Percentiles rank a stretch among this genome's conserved stretches.
Evolutionary conservation across 768 basidiomycete species (phyloP).

Genomic region (Xerocomellus dryophilus): DNA sequence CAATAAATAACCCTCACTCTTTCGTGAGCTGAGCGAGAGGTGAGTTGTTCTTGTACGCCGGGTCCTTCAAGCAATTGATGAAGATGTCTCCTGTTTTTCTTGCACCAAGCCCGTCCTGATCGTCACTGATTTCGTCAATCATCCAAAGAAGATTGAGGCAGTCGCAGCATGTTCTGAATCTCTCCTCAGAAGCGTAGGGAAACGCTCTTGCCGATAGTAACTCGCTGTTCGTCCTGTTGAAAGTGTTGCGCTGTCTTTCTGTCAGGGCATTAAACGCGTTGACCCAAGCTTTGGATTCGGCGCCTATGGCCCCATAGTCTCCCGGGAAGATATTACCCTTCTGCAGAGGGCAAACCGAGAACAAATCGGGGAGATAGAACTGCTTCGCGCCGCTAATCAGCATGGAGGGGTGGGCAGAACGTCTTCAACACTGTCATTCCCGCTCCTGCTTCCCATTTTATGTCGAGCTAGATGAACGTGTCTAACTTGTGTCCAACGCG

Average conservation of each 20-base stretch:
- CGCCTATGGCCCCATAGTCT: constrained; percentile 51
- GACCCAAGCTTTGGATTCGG: constrained; percentile 60
- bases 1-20: constrained; percentile 41
- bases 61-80: constrained; percentile 50
- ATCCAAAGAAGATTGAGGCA: constrained; percentile 62
- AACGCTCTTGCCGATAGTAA: constrained; percentile 62
- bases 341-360: constrained; percentile 43
- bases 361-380: constrained; percentile 57
- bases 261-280: constrained; percentile 57
- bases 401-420: neutral
- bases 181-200: constrained; percentile 53
- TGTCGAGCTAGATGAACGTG: constrained; percentile 6
- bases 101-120: constrained; percentile 57
- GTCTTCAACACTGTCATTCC: neutral
- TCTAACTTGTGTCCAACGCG: constrained; percentile 1
- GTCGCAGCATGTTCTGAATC: constrained; percentile 60
- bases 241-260: constrained; percentile 53
- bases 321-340: constrained; percentile 49
- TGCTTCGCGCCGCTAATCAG: constrained; percentile 16
- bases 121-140: constrained; percentile 67
- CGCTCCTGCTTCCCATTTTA: constrained; percentile 1
- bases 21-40: constrained; percentile 56
- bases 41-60: constrained; percentile 54
- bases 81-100: constrained; percentile 50
- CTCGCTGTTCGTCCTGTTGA: constrained; percentile 58